These are phyloP conservation scores for Aspergillus floridensis DNA, from an alignment of 2,329 filamentous ascomycete species.

Conservation along the genomic window DNA sequence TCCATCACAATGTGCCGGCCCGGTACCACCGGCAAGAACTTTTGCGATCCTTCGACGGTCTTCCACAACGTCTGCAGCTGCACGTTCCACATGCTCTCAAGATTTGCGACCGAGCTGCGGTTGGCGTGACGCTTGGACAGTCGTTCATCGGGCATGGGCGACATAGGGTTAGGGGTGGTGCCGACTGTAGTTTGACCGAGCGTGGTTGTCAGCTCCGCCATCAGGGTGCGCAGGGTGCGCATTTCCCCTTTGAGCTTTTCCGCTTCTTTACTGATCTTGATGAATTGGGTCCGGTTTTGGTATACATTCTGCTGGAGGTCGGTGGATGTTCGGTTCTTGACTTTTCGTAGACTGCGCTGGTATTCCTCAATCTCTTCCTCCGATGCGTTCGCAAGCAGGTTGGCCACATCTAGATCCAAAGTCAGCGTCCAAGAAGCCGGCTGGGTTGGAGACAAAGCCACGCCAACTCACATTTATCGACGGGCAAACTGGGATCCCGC, in stretches of 20 bases:
- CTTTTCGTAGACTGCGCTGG: conserved; percentile 69
- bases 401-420: conserved; percentile 46
- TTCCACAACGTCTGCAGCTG: conserved; percentile 85
- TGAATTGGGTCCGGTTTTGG: conserved; percentile 96
- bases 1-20: conserved; percentile 95
- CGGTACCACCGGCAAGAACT: conserved; percentile 84
- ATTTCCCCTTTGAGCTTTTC: conserved; percentile 97
- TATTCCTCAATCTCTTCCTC: conserved; percentile 84
- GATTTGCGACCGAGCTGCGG: conserved; percentile 79
- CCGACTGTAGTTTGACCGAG: conserved; percentile 45
- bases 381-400: conserved; percentile 75
- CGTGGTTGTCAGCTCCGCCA: conserved; percentile 85
- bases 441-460: background rate
- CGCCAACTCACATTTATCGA: conserved; percentile 68
- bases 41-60: conserved; percentile 95
- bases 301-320: conserved; percentile 95
- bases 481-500: conserved; percentile 71
- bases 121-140: conserved; percentile 62
- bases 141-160: conserved; percentile 52
- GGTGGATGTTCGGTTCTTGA: conserved; percentile 73
- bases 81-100: conserved; percentile 66
- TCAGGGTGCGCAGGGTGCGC: conserved; percentile 82
- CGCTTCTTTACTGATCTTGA: conserved; percentile 98
- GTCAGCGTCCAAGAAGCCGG: conserved; percentile 4
- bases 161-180: conserved; percentile 55